Conservation (phyloP, 495 filamentous ascomycete genomes). For the Aspergillus nidulans region DNA sequence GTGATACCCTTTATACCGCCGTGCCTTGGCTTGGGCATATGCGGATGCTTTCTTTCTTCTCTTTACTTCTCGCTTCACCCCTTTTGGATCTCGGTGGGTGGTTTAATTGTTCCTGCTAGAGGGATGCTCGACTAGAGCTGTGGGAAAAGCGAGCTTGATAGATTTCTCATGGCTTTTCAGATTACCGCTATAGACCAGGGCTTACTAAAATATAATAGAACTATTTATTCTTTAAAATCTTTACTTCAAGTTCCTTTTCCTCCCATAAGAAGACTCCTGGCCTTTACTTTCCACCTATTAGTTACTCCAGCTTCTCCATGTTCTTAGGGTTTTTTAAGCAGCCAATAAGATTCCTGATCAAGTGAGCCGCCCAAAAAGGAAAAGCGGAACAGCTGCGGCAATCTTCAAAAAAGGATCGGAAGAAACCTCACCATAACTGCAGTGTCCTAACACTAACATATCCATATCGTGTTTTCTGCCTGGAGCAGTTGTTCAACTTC, state of each 20-base stretch:
- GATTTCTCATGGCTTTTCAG: not conserved
- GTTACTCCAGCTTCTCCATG: not conserved
- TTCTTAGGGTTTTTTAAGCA: slow-evolving; percentile 12
- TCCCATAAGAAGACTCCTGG: not conserved
- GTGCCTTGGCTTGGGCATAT: not conserved
- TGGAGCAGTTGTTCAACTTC: slow-evolving; percentile 36
- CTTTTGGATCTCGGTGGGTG: not conserved
- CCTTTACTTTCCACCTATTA: not conserved
- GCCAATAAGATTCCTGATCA: slow-evolving; percentile 16
- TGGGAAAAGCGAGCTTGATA: not conserved
- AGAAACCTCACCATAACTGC: slow-evolving; percentile 34
- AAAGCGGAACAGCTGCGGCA: slow-evolving; percentile 28
- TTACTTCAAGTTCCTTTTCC: not conserved
- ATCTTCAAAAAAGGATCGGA: slow-evolving; percentile 33
- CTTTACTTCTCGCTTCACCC: not conserved
- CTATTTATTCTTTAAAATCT: not conserved
- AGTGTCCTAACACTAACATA: slow-evolving; percentile 2
- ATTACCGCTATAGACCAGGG: not conserved
- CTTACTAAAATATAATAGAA: not conserved
- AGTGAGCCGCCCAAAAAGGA: slow-evolving; percentile 34
- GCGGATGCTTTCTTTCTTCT: not conserved
- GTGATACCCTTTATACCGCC: slow-evolving; percentile 22
- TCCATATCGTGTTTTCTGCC: slow-evolving; percentile 31
- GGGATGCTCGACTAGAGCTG: not conserved
- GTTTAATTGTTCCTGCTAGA: not conserved